phyloP scores from a whole-genome alignment of 2,329 filamentous ascomycete genomes.

The Paraphoma sp. region DNA sequence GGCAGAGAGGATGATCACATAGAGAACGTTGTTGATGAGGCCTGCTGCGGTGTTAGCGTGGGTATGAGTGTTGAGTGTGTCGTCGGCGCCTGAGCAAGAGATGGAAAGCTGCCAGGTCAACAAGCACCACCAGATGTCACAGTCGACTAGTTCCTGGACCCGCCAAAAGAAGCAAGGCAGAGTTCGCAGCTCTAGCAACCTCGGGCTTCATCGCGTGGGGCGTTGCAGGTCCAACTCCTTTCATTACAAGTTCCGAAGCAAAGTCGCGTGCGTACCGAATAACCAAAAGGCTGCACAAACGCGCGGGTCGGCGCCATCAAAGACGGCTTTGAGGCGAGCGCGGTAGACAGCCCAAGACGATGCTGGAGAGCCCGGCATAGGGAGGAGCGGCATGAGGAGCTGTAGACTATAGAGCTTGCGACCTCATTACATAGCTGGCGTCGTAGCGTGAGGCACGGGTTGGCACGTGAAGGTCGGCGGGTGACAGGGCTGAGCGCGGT shows the following conservation, averaged over 20 bases:
- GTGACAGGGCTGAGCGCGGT: slow-evolving; percentile 1
- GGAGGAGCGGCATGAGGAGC: slow-evolving; percentile 49
- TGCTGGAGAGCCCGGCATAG: slow-evolving; percentile 63
- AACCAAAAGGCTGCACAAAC: slow-evolving; percentile 90
- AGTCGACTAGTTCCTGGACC: too few species aligned
- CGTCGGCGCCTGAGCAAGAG: background rate
- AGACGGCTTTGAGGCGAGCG: slow-evolving; percentile 67
- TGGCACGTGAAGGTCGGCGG: slow-evolving; percentile 12
- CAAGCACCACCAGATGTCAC: too few species aligned
- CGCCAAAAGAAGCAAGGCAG: too few species aligned
- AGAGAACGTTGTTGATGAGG: slow-evolving; percentile 95
- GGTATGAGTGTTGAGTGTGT: background rate
- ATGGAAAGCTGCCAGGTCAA: too few species aligned
- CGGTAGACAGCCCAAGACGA: slow-evolving; percentile 78
- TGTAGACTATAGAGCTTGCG: slow-evolving; percentile 5
- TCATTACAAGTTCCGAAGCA: background rate
- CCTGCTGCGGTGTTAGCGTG: slow-evolving; percentile 57
- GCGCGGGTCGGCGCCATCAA: slow-evolving; percentile 71
- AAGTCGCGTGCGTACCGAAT: slow-evolving; percentile 67
- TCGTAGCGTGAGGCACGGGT: background rate
- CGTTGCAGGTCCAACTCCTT: background rate
- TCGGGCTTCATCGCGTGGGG: too few species aligned
- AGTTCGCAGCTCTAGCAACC: too few species aligned
- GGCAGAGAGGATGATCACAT: slow-evolving; percentile 94
- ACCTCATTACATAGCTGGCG: slow-evolving; percentile 7